Conservation (phyloP, 306 rosid species). For the Dicorynia guianensis region DNA sequence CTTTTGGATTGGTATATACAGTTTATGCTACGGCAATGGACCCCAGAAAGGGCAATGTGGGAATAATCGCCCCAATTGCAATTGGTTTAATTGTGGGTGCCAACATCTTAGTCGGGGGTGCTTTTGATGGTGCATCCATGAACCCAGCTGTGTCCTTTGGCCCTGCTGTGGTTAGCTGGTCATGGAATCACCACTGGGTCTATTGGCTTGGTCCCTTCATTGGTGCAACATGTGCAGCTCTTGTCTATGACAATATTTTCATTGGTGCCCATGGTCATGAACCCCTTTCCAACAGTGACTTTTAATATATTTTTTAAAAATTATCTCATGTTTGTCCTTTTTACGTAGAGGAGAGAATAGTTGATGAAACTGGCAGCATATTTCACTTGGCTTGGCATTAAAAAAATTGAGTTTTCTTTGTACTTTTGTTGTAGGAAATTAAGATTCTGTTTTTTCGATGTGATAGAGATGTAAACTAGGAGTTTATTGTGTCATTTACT, state of each 20-base stretch:
- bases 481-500: too few species aligned
- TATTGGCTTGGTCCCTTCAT: conserved; percentile 55
- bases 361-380: not conserved
- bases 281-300: conserved; percentile 45
- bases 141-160: too few species aligned
- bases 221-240: conserved; percentile 52
- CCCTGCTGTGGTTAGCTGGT: too few species aligned
- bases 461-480: too few species aligned
- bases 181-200: too few species aligned
- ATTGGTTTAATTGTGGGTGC: conserved; percentile 65
- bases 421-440: not conserved
- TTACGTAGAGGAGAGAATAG: conserved; percentile 1
- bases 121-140: conserved; percentile 68
- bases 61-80: conserved; percentile 55
- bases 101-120: conserved; percentile 63
- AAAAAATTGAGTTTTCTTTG: not conserved
- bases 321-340: not conserved
- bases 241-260: conserved; percentile 61
- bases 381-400: not conserved
- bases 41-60: conserved; percentile 57
- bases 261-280: conserved; percentile 43
- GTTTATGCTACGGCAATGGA: conserved; percentile 65
- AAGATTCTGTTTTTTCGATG: too few species aligned
- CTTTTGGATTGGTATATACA: too few species aligned
- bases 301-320: conserved; percentile 24